Percentiles rank a stretch among this genome's conserved stretches.
phyloP scores from a whole-genome alignment of 768 basidiomycete genomes.

The Flagelloscypha sp. region DNA sequence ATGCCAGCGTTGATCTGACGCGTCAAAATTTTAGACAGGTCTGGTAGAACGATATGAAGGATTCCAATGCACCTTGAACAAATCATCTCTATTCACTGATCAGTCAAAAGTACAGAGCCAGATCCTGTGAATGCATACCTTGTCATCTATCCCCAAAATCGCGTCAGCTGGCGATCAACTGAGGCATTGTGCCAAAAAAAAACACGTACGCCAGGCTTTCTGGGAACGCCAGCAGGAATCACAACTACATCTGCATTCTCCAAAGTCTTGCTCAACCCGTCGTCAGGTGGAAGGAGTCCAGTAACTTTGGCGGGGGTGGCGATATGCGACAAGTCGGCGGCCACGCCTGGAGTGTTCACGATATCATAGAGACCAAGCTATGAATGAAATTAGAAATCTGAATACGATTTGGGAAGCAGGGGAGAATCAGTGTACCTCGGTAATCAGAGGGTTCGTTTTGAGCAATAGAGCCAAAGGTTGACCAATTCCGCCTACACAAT shows the following conservation, averaged over 20 bases:
- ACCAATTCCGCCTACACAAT: constrained; percentile 77
- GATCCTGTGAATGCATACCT: constrained; percentile 33
- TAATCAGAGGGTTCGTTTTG: constrained; percentile 76
- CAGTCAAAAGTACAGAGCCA: constrained; percentile 4
- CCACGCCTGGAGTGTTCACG: constrained; percentile 95
- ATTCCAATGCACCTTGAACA: constrained; percentile 72
- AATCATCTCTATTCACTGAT: constrained; percentile 60
- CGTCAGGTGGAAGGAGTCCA: constrained; percentile 73
- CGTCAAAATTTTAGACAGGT: constrained; percentile 4
- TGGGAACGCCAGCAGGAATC: constrained; percentile 93
- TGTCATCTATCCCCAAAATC: constrained; percentile 34
- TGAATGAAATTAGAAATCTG: constrained; percentile 1
- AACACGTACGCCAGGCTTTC: constrained; percentile 80
- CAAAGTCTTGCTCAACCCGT: constrained; percentile 76
- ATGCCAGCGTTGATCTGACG: constrained; percentile 94
- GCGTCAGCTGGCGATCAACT: constrained; percentile 8
- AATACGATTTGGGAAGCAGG: constrained; percentile 1
- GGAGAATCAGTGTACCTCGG: constrained; percentile 41
- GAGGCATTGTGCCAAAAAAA: constrained; percentile 4
- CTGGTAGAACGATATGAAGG: not conserved
- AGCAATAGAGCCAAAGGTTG: constrained; percentile 91
- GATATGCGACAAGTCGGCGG: constrained; percentile 91
- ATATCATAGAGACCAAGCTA: constrained; percentile 92
- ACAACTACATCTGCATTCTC: constrained; percentile 84
- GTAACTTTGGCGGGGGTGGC: constrained; percentile 77